Conservation (phyloP, 176 grass and related monocot genomes). For the Avena insularis region DNA sequence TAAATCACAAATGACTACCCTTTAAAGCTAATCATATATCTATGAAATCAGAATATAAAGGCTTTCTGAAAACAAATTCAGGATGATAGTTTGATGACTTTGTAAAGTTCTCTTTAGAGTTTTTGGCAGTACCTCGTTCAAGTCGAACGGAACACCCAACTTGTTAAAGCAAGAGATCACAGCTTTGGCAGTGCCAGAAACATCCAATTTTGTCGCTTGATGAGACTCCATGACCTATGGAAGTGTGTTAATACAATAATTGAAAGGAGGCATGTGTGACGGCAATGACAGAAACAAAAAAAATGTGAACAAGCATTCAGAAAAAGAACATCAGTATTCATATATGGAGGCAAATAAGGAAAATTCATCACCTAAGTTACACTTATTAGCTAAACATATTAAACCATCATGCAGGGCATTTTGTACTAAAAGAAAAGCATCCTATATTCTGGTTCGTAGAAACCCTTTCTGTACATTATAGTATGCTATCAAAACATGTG, state of each 20-base stretch:
- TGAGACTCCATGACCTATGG: slow-evolving; percentile 94
- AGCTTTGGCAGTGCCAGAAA: slow-evolving; percentile 90
- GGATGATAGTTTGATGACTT: not conserved
- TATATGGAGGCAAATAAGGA: slow-evolving; percentile 9
- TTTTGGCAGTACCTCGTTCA: slow-evolving; percentile 59
- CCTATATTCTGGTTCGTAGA: not conserved
- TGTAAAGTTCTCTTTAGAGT: not conserved
- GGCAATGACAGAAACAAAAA: slow-evolving; percentile 20
- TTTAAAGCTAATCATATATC: not conserved
- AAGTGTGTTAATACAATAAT: slow-evolving; percentile 33
- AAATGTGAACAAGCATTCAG: not conserved
- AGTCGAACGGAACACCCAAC: slow-evolving; percentile 69
- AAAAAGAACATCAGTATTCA: slow-evolving; percentile 31
- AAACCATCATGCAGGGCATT: not conserved
- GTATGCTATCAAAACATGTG: not conserved
- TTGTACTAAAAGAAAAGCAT: not conserved
- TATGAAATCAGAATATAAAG: not conserved
- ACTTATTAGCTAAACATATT: not conserved
- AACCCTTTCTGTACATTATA: not conserved
- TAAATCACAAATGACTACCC: slow-evolving; percentile 12
- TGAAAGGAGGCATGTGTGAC: slow-evolving; percentile 8
- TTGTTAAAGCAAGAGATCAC: slow-evolving; percentile 93
- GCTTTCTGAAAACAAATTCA: not conserved
- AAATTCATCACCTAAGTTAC: not conserved
- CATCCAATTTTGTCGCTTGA: slow-evolving; percentile 84